Evolutionary conservation across 495 filamentous ascomycete species (phyloP), one percentile per base, ranked within the genome.

Genomic region (Xylaria telfairii): DNA sequence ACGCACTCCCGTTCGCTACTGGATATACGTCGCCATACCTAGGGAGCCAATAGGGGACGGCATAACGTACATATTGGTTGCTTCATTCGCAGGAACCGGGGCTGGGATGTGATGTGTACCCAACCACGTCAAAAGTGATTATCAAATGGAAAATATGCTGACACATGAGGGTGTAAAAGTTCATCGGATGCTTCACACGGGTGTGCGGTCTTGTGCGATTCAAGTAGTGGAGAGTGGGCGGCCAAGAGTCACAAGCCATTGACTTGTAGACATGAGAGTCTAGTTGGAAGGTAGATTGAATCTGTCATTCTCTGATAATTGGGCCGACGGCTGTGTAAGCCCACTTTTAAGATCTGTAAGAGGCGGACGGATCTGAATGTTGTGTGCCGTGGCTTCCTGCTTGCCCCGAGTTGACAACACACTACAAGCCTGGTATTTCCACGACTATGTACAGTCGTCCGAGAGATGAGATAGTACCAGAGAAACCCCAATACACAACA

Each of bases 21-120:
- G 57, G 59, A 63, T 49, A 65, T 64, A 53, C 51, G 68, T 44
- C 60, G 61, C 49, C 59, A 70, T 54, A 59, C 30, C 39, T 17
- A 28, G 17, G 49, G 44, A 47, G 39, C 68, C 61, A 65, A 65
- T 70, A 53, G 39, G 59, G 46, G 21, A 44, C 34, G 47, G 13
- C 24, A 54, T 61, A 63, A 63, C 47, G 46, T 57, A 34, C 60
- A 59, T 44, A 65, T 57, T 59, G 68, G 46, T 70, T 65, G 47
- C 44, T 61, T 70, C 37, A 64, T 63, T 70, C 39, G 37, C 8
- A 26, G 30, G 34, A 65, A 65, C 28, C 9, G 47, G 60, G 61
- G 46, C 57, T 61, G 34, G 37, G 68, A 42, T 65, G 37, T 28
- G 49, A 59, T 63, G 37, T 51, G 42, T 69, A 59, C 44, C 59